Conservation (phyloP, 805 yeast genomes). For the Ogataea neopini region DNA sequence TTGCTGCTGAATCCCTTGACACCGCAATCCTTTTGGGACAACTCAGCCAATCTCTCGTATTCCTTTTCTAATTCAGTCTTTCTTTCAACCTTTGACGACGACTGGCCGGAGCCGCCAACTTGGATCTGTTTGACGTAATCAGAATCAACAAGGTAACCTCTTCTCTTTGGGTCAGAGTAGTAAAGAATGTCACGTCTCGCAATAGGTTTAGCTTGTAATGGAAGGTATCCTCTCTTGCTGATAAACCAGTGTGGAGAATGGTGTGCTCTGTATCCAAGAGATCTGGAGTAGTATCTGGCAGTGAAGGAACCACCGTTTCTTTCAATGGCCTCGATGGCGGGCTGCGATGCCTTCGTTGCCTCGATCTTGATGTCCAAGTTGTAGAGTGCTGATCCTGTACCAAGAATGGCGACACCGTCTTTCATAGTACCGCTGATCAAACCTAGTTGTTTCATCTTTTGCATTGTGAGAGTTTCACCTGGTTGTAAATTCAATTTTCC, state of each 20-base stretch:
- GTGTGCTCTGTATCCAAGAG: constrained; percentile 70
- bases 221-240: constrained; percentile 72
- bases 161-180: constrained; percentile 67
- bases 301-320: constrained; percentile 70
- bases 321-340: constrained; percentile 76
- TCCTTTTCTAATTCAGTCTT: constrained; percentile 27
- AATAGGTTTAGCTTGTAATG: constrained; percentile 83
- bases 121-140: constrained; percentile 38
- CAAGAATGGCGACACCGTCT: constrained; percentile 83
- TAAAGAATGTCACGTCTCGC: constrained; percentile 76
- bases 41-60: constrained; percentile 16
- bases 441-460: constrained; percentile 73
- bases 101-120: constrained; percentile 20
- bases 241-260: constrained; percentile 71
- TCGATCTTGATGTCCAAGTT: constrained; percentile 71
- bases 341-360: constrained; percentile 75
- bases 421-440: constrained; percentile 67
- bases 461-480: constrained; percentile 71
- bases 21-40: constrained; percentile 15
- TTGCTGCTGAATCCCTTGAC: constrained; percentile 26
- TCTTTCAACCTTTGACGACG: constrained; percentile 11
- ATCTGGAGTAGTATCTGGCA: constrained; percentile 65
- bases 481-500: constrained; percentile 61
- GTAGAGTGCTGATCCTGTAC: constrained; percentile 54
- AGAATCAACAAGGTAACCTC: constrained; percentile 66